Conservation (phyloP, 768 basidiomycete genomes). For the Porphyrellus cyaneotinctus region DNA sequence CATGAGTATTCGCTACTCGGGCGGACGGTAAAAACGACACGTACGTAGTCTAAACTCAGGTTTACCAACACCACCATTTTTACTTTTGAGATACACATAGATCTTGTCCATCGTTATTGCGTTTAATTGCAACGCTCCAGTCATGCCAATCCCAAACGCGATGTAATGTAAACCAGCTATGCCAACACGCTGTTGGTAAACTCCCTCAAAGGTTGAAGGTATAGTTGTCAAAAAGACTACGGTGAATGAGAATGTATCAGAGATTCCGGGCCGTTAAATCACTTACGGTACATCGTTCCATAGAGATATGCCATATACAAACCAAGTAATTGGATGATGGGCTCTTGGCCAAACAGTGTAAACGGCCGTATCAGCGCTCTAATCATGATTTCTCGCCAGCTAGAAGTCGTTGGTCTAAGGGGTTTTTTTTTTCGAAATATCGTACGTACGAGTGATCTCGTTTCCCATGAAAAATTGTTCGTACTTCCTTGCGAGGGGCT, state of each 20-base stretch:
- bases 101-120: constrained; percentile 54
- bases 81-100: constrained; percentile 47
- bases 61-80: constrained; percentile 50
- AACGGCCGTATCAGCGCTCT: constrained; percentile 65
- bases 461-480: constrained; percentile 44
- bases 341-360: constrained; percentile 52
- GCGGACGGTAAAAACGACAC: constrained; percentile 9
- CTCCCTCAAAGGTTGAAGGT: constrained; percentile 49
- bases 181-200: constrained; percentile 53
- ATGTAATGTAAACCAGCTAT: constrained; percentile 69
- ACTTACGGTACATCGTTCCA: constrained; percentile 55
- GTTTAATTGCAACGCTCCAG: constrained; percentile 48
- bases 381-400: constrained; percentile 49
- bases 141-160: constrained; percentile 62
- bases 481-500: constrained; percentile 33
- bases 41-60: constrained; percentile 53
- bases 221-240: constrained; percentile 67
- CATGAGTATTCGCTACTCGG: constrained; percentile 1
- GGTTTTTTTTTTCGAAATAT: neutral
- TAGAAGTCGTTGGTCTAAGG: constrained; percentile 18
- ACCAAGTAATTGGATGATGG: constrained; percentile 65
- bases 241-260: neutral
- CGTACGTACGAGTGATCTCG: constrained; percentile 42
- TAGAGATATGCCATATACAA: constrained; percentile 70
- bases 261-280: neutral